Evolutionary conservation across 129 eudicot species (phyloP), one percentile per base, ranked within the genome.

Genomic region (Escallonia rubra): DNA sequence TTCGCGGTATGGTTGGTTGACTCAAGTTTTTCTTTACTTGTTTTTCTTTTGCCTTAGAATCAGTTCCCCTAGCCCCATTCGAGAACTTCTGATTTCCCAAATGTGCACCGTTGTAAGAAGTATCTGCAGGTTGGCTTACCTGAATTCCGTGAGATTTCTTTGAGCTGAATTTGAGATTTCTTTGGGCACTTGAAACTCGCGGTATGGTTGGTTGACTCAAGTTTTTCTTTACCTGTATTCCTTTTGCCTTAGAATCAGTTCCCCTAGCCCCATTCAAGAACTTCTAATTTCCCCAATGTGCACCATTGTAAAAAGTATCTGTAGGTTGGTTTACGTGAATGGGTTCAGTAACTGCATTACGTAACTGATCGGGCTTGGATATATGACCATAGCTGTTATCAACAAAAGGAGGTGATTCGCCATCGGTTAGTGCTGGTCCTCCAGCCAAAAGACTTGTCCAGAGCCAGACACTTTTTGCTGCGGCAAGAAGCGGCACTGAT

Each of bases 391-490:
- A 71, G 65, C 80, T 64, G 49, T 65, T 86, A 62, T 66, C 76
- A 70, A 69, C 74, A 59, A 71, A 48, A 57, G 86, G 85, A 51
- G 80, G 34, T 23, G 34, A 68, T 68, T 86, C 96, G 70, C 65
- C 80, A 43, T 70, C 74, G 73, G 97, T 74, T 55, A 76, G 68
- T 10, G 95, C 92, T 56, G 87, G 83, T 52, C 98, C 96, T 58
- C 95, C 91, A 71, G 84, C 85, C 51, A 78, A 69, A 61, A 93
- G 95, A 65, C 80, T 89, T 5, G 98, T 86, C 98, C 98, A 93
- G 41, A 78, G 85, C 98, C 98, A 93, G 49, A 93, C 96, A 66
- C 84, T 89, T 84, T 85, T 93, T 47, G 98, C 98, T 8, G 98
- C 98, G 54, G 96, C 87, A 76, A 84, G 57, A 49, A 93, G 91